Evolutionary conservation across 164 flowering plant genomes (phyloP).

Genomic region (Chimonanthus praecox): DNA sequence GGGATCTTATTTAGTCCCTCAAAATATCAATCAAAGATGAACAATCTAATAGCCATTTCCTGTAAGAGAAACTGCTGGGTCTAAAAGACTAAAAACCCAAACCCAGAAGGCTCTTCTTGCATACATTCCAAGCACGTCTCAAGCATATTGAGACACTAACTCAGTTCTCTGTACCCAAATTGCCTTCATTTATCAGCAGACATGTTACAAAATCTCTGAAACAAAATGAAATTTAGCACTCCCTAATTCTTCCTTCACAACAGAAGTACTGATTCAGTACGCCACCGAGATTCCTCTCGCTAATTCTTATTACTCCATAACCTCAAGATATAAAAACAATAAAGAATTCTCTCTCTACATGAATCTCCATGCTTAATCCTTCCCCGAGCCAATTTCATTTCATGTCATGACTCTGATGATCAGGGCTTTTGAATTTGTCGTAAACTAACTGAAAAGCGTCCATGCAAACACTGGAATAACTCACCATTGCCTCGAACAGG

Average conservation of each 20-base stretch:
- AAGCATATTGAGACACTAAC: background rate
- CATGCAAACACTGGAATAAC: constrained; percentile 78
- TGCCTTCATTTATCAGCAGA: background rate
- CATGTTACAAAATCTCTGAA: background rate
- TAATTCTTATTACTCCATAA: background rate
- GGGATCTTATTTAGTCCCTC: too few relatives aligned
- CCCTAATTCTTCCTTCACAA: background rate
- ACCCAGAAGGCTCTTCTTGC: background rate
- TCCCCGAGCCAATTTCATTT: constrained; percentile 48
- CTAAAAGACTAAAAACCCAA: background rate
- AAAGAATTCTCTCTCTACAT: background rate
- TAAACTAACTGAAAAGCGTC: constrained; percentile 69
- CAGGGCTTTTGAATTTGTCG: constrained; percentile 45
- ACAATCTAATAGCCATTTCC: too few relatives aligned
- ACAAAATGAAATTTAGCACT: background rate
- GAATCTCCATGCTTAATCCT: background rate
- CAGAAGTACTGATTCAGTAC: background rate
- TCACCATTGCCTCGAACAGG: constrained; percentile 79
- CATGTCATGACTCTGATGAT: constrained; percentile 37
- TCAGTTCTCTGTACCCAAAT: background rate
- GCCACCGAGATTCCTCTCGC: background rate
- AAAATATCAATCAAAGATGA: too few relatives aligned
- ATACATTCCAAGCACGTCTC: background rate
- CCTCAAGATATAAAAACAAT: too few relatives aligned
- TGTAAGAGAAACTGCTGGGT: too few relatives aligned